Conservation (phyloP, 495 filamentous ascomycete species). For the Penicillium parvum region DNA sequence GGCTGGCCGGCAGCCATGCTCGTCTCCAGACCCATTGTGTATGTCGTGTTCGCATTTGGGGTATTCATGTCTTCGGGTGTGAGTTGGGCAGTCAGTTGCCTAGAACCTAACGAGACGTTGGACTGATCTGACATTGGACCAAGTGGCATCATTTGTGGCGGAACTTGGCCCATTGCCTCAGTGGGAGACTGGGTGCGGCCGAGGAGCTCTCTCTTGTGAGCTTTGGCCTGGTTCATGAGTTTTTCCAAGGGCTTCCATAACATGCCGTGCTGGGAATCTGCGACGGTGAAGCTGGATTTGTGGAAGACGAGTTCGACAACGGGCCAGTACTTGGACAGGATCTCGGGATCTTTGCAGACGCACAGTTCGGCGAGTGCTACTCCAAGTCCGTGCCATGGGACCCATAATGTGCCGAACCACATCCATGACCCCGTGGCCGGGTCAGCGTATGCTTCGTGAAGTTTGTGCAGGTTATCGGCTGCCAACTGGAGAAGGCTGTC, state of each 20-base stretch:
- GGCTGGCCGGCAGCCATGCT: conserved; percentile 5
- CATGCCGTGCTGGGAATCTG: conserved; percentile 52
- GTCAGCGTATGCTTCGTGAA: conserved; percentile 20
- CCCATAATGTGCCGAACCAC: conserved; percentile 39
- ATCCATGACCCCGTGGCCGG: conserved; percentile 27
- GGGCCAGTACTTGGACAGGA: conserved; percentile 69
- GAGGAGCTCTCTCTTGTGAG: conserved; percentile 20
- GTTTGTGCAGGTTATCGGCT: conserved; percentile 25
- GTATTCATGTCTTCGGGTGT: neutral
- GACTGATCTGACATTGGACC: neutral
- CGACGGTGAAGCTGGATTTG: conserved; percentile 44
- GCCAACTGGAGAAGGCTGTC: conserved; percentile 28
- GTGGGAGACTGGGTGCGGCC: neutral
- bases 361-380: conserved; percentile 66
- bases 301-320: conserved; percentile 59
- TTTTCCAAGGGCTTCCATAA: conserved; percentile 70
- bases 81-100: neutral
- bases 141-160: neutral
- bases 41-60: neutral
- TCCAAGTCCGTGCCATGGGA: conserved; percentile 46
- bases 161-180: conserved; percentile 1
- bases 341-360: conserved; percentile 54
- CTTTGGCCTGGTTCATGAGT: conserved; percentile 47
- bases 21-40: conserved; percentile 1
- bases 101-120: no score